phyloP scores from a whole-genome alignment of 1,284 basidiomycete species.

The Irpex sp. region DNA sequence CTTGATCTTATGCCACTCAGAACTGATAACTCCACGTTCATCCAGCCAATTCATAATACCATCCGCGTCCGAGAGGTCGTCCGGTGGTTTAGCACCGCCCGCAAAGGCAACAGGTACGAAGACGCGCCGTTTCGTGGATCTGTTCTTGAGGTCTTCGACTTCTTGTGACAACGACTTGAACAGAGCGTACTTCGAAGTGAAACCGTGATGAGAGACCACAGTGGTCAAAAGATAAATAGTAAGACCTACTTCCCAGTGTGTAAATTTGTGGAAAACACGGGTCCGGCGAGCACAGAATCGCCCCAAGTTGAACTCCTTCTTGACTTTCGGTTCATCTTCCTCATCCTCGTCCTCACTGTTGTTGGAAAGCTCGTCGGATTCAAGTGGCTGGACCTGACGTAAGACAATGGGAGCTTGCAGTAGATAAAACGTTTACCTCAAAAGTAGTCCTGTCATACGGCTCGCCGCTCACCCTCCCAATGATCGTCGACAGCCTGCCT shows the following conservation, averaged over 20 bases:
- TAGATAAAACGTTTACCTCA: conserved; percentile 33
- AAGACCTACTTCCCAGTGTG: conserved; percentile 80
- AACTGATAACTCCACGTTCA: conserved; percentile 59
- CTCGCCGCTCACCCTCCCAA: conserved; percentile 53
- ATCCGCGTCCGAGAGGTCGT: conserved; percentile 68
- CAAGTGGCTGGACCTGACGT: neutral
- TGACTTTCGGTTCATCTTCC: conserved; percentile 23
- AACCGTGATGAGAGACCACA: neutral
- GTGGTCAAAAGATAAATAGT: neutral
- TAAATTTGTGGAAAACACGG: conserved; percentile 68
- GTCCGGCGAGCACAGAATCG: conserved; percentile 74
- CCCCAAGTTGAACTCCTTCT: conserved; percentile 53
- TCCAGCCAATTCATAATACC: conserved; percentile 82
- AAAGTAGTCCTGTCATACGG: conserved; percentile 62
- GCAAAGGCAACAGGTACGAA: conserved; percentile 57
- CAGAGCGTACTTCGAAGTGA: conserved; percentile 45
- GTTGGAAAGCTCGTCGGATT: neutral
- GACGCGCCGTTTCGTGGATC: conserved; percentile 22
- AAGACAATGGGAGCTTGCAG: neutral
- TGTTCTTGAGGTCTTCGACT: conserved; percentile 43
- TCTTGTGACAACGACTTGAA: conserved; percentile 54
- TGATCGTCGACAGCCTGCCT: conserved; percentile 57
- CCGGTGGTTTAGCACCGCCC: conserved; percentile 51
- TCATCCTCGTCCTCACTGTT: conserved; percentile 30
- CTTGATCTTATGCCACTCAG: conserved; percentile 66